phyloP scores from a whole-genome alignment of 495 filamentous ascomycete species.

The Apiosordaria backusii region DNA sequence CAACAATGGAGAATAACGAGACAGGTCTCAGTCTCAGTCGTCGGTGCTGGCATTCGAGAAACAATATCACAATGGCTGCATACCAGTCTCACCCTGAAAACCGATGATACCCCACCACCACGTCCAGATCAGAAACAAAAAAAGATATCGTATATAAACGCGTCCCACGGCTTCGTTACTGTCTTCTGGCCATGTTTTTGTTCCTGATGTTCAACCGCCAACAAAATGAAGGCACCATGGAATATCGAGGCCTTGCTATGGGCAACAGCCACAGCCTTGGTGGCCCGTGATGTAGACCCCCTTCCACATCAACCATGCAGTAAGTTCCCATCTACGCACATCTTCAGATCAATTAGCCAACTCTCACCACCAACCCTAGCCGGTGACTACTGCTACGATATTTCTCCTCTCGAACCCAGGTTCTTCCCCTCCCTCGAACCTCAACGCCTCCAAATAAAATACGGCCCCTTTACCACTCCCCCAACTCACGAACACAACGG shows the following conservation, averaged over 20 bases:
- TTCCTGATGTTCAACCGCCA: background rate
- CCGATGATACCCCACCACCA: background rate
- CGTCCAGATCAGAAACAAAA: background rate
- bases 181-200: background rate
- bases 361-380: background rate
- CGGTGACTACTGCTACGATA: constrained; percentile 3
- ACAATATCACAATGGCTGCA: background rate
- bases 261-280: background rate
- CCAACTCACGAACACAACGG: constrained; percentile 11
- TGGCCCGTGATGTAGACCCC: background rate
- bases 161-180: background rate
- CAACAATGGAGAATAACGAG: background rate
- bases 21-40: background rate
- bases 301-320: background rate
- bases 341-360: background rate
- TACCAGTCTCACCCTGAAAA: background rate
- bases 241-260: background rate
- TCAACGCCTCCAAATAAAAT: constrained; percentile 20
- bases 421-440: constrained; percentile 24
- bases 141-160: background rate
- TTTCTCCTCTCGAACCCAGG: constrained; percentile 10
- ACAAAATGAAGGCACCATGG: background rate
- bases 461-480: constrained; percentile 28
- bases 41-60: background rate
- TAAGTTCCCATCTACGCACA: background rate